A percentile compares a stretch with the other conserved stretches of the same genome.
Conservation (phyloP, 352 stramenopile genomes). For the Thraustochytrium sp. region DNA sequence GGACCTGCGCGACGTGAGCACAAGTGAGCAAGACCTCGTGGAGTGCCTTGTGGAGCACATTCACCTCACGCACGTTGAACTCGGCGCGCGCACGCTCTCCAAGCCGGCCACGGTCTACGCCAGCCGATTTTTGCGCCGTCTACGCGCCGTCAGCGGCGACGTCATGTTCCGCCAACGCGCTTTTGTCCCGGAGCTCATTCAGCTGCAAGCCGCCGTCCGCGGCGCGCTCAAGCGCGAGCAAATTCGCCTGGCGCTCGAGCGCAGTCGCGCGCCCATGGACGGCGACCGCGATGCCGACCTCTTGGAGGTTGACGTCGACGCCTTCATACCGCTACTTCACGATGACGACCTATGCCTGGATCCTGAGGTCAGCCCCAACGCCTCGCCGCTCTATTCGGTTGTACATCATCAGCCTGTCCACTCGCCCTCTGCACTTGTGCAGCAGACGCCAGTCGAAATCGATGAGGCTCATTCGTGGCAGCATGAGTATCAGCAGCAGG, state of each 20-base stretch:
- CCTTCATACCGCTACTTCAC: not conserved
- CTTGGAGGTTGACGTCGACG: not conserved
- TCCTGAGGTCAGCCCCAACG: not conserved
- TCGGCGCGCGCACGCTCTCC: not conserved
- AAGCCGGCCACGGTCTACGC: not conserved
- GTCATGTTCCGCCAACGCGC: not conserved
- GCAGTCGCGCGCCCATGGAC: not conserved
- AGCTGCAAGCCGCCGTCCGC: not conserved
- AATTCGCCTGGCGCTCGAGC: not conserved
- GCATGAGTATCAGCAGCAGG: not conserved
- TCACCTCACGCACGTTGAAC: not conserved
- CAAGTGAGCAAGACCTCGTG: not conserved
- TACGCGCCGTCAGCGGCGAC: not conserved
- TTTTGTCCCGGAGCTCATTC: not conserved
- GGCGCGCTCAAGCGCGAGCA: not conserved
- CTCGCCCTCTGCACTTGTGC: not conserved
- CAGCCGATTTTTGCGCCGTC: not conserved
- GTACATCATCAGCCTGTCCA: not conserved
- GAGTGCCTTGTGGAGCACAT: conserved; percentile 2
- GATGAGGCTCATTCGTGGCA: not conserved
- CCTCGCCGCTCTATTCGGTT: not conserved
- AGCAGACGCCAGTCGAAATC: not conserved
- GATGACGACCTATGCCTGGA: not conserved
- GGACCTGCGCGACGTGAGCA: not conserved
- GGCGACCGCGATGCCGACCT: not conserved